phyloP scores from a whole-genome alignment of 2,329 filamentous ascomycete genomes.

The Dryadomyces sulphureus region DNA sequence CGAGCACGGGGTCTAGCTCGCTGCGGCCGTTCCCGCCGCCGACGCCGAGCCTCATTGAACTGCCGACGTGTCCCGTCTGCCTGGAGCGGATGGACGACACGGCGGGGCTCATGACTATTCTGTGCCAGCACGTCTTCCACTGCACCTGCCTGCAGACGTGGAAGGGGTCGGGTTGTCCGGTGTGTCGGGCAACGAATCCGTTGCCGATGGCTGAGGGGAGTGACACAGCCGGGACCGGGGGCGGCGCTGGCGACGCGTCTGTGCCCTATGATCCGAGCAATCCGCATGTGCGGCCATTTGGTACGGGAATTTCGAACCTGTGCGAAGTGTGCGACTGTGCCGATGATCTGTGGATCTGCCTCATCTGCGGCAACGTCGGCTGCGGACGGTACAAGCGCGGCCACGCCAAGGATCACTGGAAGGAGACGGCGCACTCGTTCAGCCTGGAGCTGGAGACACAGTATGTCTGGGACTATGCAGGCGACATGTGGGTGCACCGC shows the following conservation, averaged over 20 bases:
- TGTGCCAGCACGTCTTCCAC: constrained; percentile 96
- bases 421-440: constrained; percentile 78
- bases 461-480: constrained; percentile 95
- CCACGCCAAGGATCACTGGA: constrained; percentile 88
- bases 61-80: constrained; percentile 92
- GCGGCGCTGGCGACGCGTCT: neutral
- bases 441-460: constrained; percentile 87
- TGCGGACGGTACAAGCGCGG: constrained; percentile 91
- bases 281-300: constrained; percentile 40
- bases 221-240: neutral
- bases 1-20: neutral
- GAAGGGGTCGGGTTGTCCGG: constrained; percentile 85
- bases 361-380: constrained; percentile 84
- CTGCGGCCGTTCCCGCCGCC: constrained; percentile 47
- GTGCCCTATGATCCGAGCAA: constrained; percentile 27
- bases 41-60: constrained; percentile 73
- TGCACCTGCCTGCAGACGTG: constrained; percentile 93
- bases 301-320: constrained; percentile 47
- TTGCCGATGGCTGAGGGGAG: constrained; percentile 13
- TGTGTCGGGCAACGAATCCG: constrained; percentile 72
- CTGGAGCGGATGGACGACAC: constrained; percentile 98
- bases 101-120: constrained; percentile 83
- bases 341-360: constrained; percentile 83
- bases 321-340: constrained; percentile 70
- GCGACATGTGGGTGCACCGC: constrained; percentile 89